Evolutionary conservation across 2,329 filamentous ascomycete species (phyloP).

Genomic region (Hyphodiscus sp.): DNA sequence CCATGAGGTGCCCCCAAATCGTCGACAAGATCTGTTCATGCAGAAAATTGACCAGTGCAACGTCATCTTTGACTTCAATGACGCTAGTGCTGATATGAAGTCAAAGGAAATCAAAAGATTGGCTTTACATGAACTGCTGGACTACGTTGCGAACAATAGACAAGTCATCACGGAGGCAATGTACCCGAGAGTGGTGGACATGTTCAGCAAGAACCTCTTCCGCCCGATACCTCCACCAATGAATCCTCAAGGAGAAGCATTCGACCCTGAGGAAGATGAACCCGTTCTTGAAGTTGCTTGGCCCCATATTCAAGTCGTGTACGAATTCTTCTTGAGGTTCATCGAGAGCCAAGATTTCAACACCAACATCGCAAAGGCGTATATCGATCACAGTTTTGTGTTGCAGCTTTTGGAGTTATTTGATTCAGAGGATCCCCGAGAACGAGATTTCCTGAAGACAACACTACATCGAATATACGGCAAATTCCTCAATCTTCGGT

Average conservation of each 20-base stretch:
- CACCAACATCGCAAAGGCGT: slow-evolving; percentile 97
- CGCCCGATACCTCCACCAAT: slow-evolving; percentile 93
- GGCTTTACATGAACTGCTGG: slow-evolving; percentile 88
- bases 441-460: slow-evolving; percentile 96
- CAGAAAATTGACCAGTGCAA: slow-evolving; percentile 99
- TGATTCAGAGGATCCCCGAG: slow-evolving; percentile 93
- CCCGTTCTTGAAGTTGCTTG: slow-evolving; percentile 96
- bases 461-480: slow-evolving; percentile 97
- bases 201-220: slow-evolving; percentile 99
- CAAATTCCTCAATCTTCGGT: slow-evolving; percentile 95
- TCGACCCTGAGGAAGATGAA: slow-evolving; percentile 97
- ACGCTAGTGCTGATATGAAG: slow-evolving; percentile 97
- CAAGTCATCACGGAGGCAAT: slow-evolving; percentile 98
- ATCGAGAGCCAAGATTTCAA: slow-evolving; percentile 99
- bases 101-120: slow-evolving; percentile 99
- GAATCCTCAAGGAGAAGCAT: slow-evolving; percentile 96
- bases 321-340: slow-evolving; percentile 98
- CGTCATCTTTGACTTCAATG: slow-evolving; percentile 99
- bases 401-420: slow-evolving; percentile 95
- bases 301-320: slow-evolving; percentile 99
- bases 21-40: slow-evolving; percentile 96
- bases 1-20: slow-evolving; percentile 92
- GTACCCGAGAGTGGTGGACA: slow-evolving; percentile 97
- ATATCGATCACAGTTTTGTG: slow-evolving; percentile 97
- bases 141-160: slow-evolving; percentile 97